A percentile compares a stretch with the other conserved stretches of the same genome.
Evolutionary conservation across 2,329 filamentous ascomycete species (phyloP).

Genomic region (Monosporascus sp.): DNA sequence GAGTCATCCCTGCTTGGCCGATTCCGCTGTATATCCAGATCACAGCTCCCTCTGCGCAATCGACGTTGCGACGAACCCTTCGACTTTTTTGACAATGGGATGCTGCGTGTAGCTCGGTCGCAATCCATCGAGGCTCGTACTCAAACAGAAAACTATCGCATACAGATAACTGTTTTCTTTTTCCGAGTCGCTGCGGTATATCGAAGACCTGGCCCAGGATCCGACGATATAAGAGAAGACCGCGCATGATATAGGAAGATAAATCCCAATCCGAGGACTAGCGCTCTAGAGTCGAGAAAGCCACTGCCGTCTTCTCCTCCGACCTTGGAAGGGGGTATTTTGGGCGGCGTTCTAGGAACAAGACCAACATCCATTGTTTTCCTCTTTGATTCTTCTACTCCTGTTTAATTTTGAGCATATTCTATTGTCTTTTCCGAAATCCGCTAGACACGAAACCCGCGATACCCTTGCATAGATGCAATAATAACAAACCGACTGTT

Average conservation of each 20-base stretch:
- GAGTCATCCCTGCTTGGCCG: neutral
- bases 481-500: conserved; percentile 17
- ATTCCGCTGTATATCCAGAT: conserved; percentile 1
- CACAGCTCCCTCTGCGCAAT: conserved; percentile 3
- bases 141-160: conserved; percentile 5
- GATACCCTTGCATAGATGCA: conserved; percentile 30
- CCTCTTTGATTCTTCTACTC: conserved; percentile 9
- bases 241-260: neutral
- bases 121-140: conserved; percentile 19
- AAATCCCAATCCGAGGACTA: neutral
- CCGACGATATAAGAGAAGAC: neutral
- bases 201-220: neutral
- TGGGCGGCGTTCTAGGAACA: neutral
- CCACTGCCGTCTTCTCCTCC: neutral
- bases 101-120: conserved; percentile 24
- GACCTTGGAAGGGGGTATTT: neutral
- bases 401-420: conserved; percentile 16
- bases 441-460: conserved; percentile 24
- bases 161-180: neutral
- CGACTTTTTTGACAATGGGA: conserved; percentile 22
- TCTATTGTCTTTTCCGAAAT: conserved; percentile 11
- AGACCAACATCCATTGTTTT: neutral
- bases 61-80: conserved; percentile 14
- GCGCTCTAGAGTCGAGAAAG: neutral
- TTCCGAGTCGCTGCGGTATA: neutral